Evolutionary conservation across 345 rosid genomes (phyloP).

Genomic region (Pistacia atlantica): DNA sequence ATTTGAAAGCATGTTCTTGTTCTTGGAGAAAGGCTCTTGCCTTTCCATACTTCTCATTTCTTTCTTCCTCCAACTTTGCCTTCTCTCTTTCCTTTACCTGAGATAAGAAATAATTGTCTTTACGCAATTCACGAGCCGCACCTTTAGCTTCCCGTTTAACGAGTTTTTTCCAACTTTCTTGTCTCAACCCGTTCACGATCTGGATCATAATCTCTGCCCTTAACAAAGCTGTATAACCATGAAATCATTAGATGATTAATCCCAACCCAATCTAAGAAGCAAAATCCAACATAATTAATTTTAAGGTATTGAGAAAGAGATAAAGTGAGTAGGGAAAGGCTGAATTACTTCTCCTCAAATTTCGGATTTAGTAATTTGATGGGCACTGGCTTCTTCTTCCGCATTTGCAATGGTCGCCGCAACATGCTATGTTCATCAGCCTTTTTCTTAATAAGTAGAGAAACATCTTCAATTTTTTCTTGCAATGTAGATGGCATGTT

Average conservation of each 20-base stretch:
- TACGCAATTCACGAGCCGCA: conserved; percentile 80
- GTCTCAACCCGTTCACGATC: conserved; percentile 72
- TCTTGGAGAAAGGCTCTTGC: conserved; percentile 87
- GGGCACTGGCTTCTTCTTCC: conserved; percentile 75
- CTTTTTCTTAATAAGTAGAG: conserved; percentile 58
- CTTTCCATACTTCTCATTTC: conserved; percentile 68
- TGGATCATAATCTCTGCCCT: conserved; percentile 93
- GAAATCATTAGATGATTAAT: conserved; percentile 15
- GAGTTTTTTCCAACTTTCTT: conserved; percentile 62
- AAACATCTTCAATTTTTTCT: conserved; percentile 49
- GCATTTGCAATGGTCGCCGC: conserved; percentile 78
- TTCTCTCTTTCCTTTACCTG: conserved; percentile 67
- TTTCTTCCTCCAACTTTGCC: conserved; percentile 53
- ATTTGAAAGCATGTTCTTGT: conserved; percentile 82
- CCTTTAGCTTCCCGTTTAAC: conserved; percentile 67
- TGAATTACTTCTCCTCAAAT: conserved; percentile 73
- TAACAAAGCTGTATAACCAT: conserved; percentile 68
- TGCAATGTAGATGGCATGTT: conserved; percentile 52
- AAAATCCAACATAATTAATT: not conserved
- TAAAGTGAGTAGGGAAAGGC: not conserved
- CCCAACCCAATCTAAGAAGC: not conserved
- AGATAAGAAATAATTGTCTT: conserved; percentile 62
- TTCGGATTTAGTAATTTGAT: conserved; percentile 74
- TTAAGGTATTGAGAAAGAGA: conserved; percentile 3
- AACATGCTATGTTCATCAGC: conserved; percentile 43